Conservation (phyloP, 495 filamentous ascomycete genomes). For the Penicillium egyptiacum region DNA sequence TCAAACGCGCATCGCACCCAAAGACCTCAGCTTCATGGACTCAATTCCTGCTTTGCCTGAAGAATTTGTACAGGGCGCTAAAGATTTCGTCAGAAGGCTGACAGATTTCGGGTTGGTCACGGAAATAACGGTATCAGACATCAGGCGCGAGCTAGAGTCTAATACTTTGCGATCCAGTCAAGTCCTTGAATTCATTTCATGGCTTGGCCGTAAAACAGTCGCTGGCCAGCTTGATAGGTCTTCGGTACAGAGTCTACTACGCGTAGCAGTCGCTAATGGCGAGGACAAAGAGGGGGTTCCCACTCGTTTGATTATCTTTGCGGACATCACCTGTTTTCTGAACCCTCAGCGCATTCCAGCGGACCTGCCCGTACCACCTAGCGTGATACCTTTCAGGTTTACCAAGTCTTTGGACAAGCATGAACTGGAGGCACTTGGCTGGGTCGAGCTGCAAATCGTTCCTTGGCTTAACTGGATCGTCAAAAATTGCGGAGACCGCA, state of each 20-base stretch:
- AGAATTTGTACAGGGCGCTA: conserved; percentile 60
- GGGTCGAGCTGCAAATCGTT: conserved; percentile 76
- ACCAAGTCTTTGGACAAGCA: conserved; percentile 59
- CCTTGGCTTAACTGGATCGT: conserved; percentile 82
- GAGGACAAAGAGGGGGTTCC: conserved; percentile 57
- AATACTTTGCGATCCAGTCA: conserved; percentile 75
- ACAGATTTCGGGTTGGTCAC: conserved; percentile 77
- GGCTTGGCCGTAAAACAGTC: conserved; percentile 68
- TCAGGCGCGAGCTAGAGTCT: conserved; percentile 72
- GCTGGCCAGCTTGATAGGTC: conserved; percentile 64
- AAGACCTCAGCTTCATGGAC: conserved; percentile 84
- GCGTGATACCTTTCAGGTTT: conserved; percentile 77
- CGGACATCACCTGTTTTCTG: conserved; percentile 70
- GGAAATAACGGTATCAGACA: conserved; percentile 82
- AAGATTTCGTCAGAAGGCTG: conserved; percentile 72
- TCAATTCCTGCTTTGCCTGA: conserved; percentile 86
- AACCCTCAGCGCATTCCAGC: conserved; percentile 72
- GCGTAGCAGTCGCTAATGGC: conserved; percentile 77
- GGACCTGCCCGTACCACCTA: conserved; percentile 78
- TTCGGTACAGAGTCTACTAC: conserved; percentile 64
- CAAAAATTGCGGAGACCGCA: conserved; percentile 53
- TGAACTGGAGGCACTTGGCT: conserved; percentile 76
- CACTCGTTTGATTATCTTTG: conserved; percentile 70
- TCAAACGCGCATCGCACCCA: conserved; percentile 73
- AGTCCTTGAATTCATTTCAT: conserved; percentile 76